Evolutionary conservation across 2,329 filamentous ascomycete species (phyloP).

Genomic region (Chrysoporthe deuterocubensis): DNA sequence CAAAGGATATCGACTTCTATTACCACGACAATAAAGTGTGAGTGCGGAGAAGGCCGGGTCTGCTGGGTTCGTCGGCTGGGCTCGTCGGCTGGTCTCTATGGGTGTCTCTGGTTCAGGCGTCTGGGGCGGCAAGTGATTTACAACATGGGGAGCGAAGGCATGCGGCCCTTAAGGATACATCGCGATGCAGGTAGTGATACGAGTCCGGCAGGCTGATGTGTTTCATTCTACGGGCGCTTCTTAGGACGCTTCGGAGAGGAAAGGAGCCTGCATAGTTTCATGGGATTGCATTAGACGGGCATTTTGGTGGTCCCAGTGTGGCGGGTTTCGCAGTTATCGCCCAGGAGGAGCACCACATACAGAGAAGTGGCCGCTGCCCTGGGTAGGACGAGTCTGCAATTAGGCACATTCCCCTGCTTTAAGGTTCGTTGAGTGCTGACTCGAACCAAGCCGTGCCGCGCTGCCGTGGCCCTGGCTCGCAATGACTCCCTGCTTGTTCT

Average conservation of each 20-base stretch:
- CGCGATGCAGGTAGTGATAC: not conserved
- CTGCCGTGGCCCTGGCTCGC: no score
- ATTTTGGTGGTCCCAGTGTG: not conserved
- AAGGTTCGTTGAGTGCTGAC: not conserved
- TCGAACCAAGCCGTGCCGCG: not conserved
- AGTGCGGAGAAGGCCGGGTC: not conserved
- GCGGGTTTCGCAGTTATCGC: not conserved
- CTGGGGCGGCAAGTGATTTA: slow-evolving; percentile 11
- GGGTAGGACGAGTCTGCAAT: not conserved
- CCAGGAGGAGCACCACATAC: not conserved
- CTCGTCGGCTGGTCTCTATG: not conserved
- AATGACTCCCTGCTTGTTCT: no score
- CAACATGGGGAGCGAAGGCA: slow-evolving; percentile 8
- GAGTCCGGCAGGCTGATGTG: not conserved
- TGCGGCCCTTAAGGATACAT: not conserved
- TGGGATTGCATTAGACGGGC: not conserved
- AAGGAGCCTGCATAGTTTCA: not conserved
- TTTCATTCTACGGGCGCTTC: not conserved
- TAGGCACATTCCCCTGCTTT: not conserved
- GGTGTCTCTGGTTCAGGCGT: slow-evolving; percentile 10
- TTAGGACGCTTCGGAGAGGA: not conserved
- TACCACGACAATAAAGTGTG: slow-evolving; percentile 88
- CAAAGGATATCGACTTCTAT: slow-evolving; percentile 88
- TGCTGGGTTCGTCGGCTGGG: not conserved
- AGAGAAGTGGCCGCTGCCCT: not conserved